Percentiles rank a stretch among this genome's conserved stretches.
phyloP scores from a whole-genome alignment of 176 grass and related monocot genomes.

The Phoenix dactylifera region DNA sequence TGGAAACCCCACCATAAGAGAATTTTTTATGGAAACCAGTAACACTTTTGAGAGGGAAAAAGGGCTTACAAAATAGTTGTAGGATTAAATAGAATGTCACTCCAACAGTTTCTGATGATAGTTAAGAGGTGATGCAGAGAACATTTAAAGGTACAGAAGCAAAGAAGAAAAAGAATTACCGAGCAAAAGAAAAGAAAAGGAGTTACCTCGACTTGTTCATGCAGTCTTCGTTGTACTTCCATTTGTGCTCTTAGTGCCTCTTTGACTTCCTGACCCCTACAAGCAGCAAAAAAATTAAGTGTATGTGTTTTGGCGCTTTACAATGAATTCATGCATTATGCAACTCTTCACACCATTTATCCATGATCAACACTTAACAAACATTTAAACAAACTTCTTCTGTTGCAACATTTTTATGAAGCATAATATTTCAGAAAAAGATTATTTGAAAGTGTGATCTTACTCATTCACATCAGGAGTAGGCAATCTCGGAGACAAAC shows the following conservation, averaged over 20 bases:
- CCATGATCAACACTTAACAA: too few relatives aligned
- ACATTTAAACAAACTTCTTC: too few relatives aligned
- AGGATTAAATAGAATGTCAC: too few relatives aligned
- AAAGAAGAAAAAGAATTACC: neutral
- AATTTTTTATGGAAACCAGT: too few relatives aligned
- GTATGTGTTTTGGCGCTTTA: neutral
- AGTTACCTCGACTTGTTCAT: constrained; percentile 97
- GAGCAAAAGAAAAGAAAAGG: neutral
- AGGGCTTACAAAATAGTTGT: too few relatives aligned
- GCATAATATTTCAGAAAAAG: too few relatives aligned
- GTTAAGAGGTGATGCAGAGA: too few relatives aligned
- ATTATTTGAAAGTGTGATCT: neutral
- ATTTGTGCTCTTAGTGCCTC: constrained; percentile 73
- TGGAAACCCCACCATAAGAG: too few relatives aligned
- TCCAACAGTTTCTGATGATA: too few relatives aligned
- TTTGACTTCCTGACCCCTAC: constrained; percentile 35
- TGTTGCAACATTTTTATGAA: too few relatives aligned
- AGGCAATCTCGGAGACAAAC: constrained; percentile 73
- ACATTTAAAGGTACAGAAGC: too few relatives aligned
- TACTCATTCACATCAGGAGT: constrained; percentile 85
- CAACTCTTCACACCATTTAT: neutral
- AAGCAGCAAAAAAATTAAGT: neutral
- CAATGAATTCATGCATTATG: constrained; percentile 10
- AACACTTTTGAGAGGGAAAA: too few relatives aligned
- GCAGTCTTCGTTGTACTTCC: constrained; percentile 88